Evolutionary conservation across 2,329 filamentous ascomycete genomes (phyloP), one percentile per base, ranked within the genome.

Genomic region (Aphanocladium album): DNA sequence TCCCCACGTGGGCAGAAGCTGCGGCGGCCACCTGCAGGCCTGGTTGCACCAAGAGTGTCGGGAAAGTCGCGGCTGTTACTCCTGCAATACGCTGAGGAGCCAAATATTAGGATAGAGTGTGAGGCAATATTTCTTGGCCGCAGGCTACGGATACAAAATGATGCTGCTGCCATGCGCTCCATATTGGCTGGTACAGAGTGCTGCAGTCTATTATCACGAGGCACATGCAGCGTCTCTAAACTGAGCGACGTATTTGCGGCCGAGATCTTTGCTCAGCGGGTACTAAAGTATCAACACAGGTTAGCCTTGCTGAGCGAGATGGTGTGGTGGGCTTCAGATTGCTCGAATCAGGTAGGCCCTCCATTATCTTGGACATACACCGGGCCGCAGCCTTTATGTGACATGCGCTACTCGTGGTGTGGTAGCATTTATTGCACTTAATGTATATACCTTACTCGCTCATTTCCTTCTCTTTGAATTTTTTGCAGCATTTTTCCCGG

Each of bases 1-100:
- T 14, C 43, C 51, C 56, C 56, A 58, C 56, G 56, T 58, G 56
- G 56, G 45, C 46, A 49, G 56, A 23, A 30, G 35, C 35, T 50
- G 23, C 23, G 56, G 23, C 35, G 45, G 55, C 55, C 8, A 30
- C 33, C 33, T 58, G 46, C 46, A 51, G 21, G 14, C 39, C 37
- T 6, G n/a, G 45, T 41, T 50, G 23, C 46, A 43, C 46, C 21
- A 30, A 5, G 23, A 17, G 30, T 23, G 12, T 23, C 56, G 46
- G 56, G 43, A 41, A 41, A 51, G 37, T 57, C 21, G 33, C 30
- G 54, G 54, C 21, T 33, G 21, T 57, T 57, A 19, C 46, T 33
- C 30, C 43, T 45, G 30, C 50, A 51, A 43, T 33, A 51, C 56
- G 37, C 7, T 25, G 30, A 21, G 30, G 21, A 3, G 49, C 19